phyloP scores from a whole-genome alignment of 495 filamentous ascomycete species.

The Penicillium ucsense region DNA sequence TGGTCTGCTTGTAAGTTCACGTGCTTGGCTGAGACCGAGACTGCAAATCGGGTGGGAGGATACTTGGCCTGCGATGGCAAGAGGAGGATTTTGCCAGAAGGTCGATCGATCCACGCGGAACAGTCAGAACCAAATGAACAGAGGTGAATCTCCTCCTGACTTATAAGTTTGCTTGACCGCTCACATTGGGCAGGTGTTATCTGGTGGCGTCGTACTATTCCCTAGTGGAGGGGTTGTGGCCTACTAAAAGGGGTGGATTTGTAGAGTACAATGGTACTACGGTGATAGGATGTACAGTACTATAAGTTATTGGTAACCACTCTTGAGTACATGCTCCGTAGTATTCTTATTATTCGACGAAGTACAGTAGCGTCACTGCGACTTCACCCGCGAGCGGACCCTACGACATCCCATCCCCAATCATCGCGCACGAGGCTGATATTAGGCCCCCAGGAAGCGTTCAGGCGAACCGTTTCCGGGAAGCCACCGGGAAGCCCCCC shows the following conservation, averaged over 20 bases:
- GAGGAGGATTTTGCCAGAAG: background rate
- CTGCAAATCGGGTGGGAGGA: background rate
- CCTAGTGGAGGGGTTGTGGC: background rate
- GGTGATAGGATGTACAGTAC: background rate
- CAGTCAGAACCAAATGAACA: background rate
- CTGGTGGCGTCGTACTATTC: background rate
- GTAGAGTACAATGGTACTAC: background rate
- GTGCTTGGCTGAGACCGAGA: background rate
- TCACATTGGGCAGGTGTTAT: background rate
- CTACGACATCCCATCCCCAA: background rate
- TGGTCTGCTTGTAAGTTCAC: background rate
- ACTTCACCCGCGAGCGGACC: background rate
- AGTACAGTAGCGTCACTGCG: background rate
- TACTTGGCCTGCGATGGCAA: background rate
- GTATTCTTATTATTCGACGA: background rate
- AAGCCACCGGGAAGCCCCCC: no score
- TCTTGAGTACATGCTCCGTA: no score
- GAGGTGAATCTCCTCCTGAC: background rate
- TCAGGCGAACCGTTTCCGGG: no score
- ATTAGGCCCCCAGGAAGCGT: background rate
- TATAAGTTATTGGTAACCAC: background rate
- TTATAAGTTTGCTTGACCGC: background rate
- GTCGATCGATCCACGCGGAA: background rate
- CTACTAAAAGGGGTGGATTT: background rate
- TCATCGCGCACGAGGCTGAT: background rate